Conservation (phyloP, 768 basidiomycete species). For the Dacryopinax primogenitus region DNA sequence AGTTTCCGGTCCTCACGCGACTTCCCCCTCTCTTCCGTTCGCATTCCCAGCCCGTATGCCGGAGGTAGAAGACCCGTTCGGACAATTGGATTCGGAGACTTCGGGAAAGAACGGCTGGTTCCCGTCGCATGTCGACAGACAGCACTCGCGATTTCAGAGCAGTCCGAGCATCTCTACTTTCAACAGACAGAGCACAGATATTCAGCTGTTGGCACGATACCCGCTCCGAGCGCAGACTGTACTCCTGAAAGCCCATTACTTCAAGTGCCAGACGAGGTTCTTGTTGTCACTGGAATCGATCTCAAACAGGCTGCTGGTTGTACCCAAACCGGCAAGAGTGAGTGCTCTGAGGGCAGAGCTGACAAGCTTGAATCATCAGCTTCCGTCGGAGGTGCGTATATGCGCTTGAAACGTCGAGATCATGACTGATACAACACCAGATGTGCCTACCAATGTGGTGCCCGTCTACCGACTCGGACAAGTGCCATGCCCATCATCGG, state of each 20-base stretch:
- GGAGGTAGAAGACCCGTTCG: not conserved
- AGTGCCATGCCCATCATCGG: constrained; percentile 64
- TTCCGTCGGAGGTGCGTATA: constrained; percentile 76
- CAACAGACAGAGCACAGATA: constrained; percentile 6
- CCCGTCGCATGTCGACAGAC: not conserved
- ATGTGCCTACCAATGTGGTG: constrained; percentile 34
- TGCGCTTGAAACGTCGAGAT: not conserved
- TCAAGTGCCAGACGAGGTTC: constrained; percentile 54
- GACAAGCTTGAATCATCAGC: constrained; percentile 86
- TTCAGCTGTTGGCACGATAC: constrained; percentile 26
- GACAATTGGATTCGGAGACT: not conserved
- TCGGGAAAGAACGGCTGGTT: not conserved
- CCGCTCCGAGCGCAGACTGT: constrained; percentile 13
- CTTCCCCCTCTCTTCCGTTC: not conserved
- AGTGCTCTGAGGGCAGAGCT: constrained; percentile 94
- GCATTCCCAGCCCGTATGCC: not conserved
- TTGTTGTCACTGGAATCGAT: constrained; percentile 81
- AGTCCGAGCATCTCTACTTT: constrained; percentile 2
- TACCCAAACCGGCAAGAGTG: constrained; percentile 86
- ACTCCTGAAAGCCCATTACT: constrained; percentile 12
- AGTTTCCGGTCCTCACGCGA: not conserved
- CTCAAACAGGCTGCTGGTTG: constrained; percentile 76
- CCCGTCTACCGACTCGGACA: constrained; percentile 44
- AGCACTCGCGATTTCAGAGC: not conserved
- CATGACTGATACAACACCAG: constrained; percentile 17